Evolutionary conservation across 2,329 filamentous ascomycete genomes (phyloP).

Genomic region (Balansia obtecta): DNA sequence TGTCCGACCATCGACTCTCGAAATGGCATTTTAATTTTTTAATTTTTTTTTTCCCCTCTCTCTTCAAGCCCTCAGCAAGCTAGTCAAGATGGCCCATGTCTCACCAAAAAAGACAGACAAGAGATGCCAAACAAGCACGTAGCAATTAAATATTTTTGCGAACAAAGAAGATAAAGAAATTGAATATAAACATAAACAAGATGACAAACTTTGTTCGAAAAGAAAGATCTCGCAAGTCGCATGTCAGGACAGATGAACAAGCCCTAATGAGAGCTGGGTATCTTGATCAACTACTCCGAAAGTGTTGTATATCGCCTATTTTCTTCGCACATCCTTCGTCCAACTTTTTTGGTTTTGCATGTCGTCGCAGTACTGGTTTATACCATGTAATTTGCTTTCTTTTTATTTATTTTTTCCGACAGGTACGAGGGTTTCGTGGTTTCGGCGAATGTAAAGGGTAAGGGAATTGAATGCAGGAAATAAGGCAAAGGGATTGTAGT

Average conservation of each 20-base stretch:
- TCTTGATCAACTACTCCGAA: conserved; percentile 22
- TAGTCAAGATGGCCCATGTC: neutral
- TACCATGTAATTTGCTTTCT: too few relatives aligned
- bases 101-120: neutral
- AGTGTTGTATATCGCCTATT: conserved; percentile 10
- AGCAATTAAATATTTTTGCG: neutral
- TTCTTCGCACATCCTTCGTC: neutral
- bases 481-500: conserved; percentile 9
- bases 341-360: conserved; percentile 1
- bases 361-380: conserved; percentile 2
- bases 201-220: conserved; percentile 7
- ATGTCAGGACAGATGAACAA: conserved; percentile 21
- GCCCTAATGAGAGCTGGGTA: conserved; percentile 26
- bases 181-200: conserved; percentile 5
- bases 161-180: neutral
- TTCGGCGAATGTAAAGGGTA: neutral
- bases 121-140: neutral
- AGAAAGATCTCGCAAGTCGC: conserved; percentile 2
- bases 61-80: conserved; percentile 1
- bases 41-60: too few relatives aligned
- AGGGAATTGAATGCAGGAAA: conserved; percentile 1
- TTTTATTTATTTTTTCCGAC: neutral
- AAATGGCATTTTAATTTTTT: neutral
- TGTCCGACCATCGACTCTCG: neutral
- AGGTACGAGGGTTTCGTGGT: neutral